Percentiles rank a stretch among this genome's conserved stretches.
phyloP scores from a whole-genome alignment of 805 yeast genomes.

The Candida morakotiae region DNA sequence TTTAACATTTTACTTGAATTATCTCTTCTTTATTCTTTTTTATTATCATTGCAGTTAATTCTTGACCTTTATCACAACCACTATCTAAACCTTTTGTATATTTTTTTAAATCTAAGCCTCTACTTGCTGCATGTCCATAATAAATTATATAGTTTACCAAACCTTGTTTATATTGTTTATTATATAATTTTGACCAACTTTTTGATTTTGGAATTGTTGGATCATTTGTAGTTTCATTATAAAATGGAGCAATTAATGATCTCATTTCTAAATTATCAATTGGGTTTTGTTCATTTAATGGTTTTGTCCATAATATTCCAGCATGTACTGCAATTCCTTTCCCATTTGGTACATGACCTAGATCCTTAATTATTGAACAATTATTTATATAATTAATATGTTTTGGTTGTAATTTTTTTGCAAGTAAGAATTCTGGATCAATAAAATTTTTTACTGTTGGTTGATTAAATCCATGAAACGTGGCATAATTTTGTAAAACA shows the following conservation, averaged over 20 bases:
- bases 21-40: slow-evolving; percentile 25
- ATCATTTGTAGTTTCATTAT: slow-evolving; percentile 52
- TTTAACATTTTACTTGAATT: slow-evolving; percentile 18
- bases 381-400: slow-evolving; percentile 58
- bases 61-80: slow-evolving; percentile 75
- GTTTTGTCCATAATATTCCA: slow-evolving; percentile 67
- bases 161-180: slow-evolving; percentile 37
- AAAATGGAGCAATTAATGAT: slow-evolving; percentile 61
- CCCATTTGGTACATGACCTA: slow-evolving; percentile 54
- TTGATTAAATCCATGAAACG: slow-evolving; percentile 45
- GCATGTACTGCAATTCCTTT: slow-evolving; percentile 71
- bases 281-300: slow-evolving; percentile 57
- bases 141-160: slow-evolving; percentile 33
- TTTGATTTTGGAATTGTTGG: slow-evolving; percentile 33
- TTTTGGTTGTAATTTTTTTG: slow-evolving; percentile 50
- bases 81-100: slow-evolving; percentile 80
- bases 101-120: slow-evolving; percentile 62
- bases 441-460: too few species aligned
- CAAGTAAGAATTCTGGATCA: slow-evolving; percentile 42
- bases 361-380: slow-evolving; percentile 59
- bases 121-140: slow-evolving; percentile 87
- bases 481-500: slow-evolving; percentile 61
- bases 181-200: slow-evolving; percentile 58
- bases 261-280: slow-evolving; percentile 66
- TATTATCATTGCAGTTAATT: slow-evolving; percentile 59